Percentiles rank a stretch among this genome's conserved stretches.
Conservation (phyloP, 139 green algal genomes). For the Nannochloris sp. region DNA sequence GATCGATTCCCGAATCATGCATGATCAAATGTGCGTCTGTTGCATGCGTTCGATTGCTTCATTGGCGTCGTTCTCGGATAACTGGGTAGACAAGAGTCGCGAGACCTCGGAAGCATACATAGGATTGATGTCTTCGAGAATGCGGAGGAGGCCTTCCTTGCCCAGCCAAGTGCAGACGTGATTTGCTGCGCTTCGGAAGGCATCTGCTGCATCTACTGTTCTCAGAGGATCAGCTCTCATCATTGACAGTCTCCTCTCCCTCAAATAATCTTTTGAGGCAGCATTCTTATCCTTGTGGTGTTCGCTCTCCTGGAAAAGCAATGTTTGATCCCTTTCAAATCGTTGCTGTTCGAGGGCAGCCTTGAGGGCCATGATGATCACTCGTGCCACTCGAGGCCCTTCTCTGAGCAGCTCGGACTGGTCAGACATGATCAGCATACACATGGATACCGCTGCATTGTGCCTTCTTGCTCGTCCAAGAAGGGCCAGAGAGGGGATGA, state of each 20-base stretch:
- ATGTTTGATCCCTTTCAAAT: constrained; percentile 22
- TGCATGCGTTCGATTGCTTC: neutral
- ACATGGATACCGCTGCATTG: constrained; percentile 25
- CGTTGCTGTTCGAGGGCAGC: constrained; percentile 18
- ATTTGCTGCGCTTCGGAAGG: constrained; percentile 6
- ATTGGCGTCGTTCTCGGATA: constrained; percentile 1
- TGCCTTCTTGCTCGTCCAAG: constrained; percentile 14
- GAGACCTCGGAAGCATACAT: neutral
- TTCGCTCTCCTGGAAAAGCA: constrained; percentile 1
- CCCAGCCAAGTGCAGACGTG: constrained; percentile 11
- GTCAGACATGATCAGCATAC: constrained; percentile 20
- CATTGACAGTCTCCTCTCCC: constrained; percentile 17
- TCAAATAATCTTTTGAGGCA: constrained; percentile 24
- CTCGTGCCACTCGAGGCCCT: constrained; percentile 6
- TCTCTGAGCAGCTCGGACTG: constrained; percentile 5
- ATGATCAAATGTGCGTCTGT: neutral
- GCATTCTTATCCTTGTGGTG: neutral
- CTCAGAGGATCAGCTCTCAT: constrained; percentile 14
- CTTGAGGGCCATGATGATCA: constrained; percentile 18
- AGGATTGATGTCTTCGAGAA: constrained; percentile 1
- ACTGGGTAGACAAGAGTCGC: constrained; percentile 7
- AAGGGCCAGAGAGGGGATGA: constrained; percentile 17
- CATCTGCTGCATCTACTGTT: constrained; percentile 17
- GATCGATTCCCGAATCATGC: neutral
- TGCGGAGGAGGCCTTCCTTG: neutral